phyloP scores from a whole-genome alignment of 805 yeast species.

The Candida nanaspora region DNA sequence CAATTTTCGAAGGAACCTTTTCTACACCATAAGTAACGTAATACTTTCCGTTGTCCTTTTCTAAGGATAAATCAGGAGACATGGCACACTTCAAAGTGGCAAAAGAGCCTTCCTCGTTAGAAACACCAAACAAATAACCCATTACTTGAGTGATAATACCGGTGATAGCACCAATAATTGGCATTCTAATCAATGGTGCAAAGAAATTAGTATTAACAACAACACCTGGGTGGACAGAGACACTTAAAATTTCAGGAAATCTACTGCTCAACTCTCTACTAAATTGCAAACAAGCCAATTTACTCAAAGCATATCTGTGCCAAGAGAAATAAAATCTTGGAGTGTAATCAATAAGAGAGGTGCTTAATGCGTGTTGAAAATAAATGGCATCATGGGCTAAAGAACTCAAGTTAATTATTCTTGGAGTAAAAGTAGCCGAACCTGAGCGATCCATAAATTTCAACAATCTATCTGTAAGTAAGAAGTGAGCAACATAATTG shows the following conservation, averaged over 20 bases:
- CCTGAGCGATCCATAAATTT: slow-evolving; percentile 31
- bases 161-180: slow-evolving; percentile 67
- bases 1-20: slow-evolving; percentile 49
- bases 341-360: slow-evolving; percentile 39
- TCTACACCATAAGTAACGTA: slow-evolving; percentile 55
- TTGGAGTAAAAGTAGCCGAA: slow-evolving; percentile 25
- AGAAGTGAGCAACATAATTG: slow-evolving; percentile 68
- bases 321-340: slow-evolving; percentile 72
- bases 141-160: slow-evolving; percentile 67
- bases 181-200: slow-evolving; percentile 70
- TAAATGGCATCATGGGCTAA: slow-evolving; percentile 54
- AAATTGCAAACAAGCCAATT: slow-evolving; percentile 71
- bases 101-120: slow-evolving; percentile 63
- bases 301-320: slow-evolving; percentile 72
- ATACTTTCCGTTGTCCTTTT: slow-evolving; percentile 64
- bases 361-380: slow-evolving; percentile 38
- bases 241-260: slow-evolving; percentile 57
- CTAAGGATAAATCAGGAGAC: slow-evolving; percentile 39
- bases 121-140: slow-evolving; percentile 62
- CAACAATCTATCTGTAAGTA: slow-evolving; percentile 55
- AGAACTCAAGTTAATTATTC: slow-evolving; percentile 60
- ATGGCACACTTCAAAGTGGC: slow-evolving; percentile 60
- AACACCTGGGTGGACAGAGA: slow-evolving; percentile 77
- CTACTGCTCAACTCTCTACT: slow-evolving; percentile 55
- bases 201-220: slow-evolving; percentile 77